A percentile compares a stretch with the other conserved stretches of the same genome.
Conservation (phyloP, 805 yeast species). For the Maudiozyma barnettii region DNA sequence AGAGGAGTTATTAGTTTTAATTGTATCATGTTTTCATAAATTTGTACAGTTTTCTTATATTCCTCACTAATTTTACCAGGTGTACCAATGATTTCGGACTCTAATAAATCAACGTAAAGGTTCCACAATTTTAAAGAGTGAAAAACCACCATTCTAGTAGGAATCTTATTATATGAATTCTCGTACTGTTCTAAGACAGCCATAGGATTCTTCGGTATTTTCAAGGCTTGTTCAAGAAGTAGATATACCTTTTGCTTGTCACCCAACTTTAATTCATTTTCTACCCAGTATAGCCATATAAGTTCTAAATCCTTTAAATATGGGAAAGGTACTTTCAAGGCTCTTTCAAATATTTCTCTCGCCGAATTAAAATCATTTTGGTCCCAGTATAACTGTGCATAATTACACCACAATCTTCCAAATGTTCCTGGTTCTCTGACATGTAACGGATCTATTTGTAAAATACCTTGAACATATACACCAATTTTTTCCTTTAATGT, state of each 20-base stretch:
- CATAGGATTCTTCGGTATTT: conserved; percentile 30
- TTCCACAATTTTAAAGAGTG: conserved; percentile 63
- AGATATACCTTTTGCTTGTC: conserved; percentile 37
- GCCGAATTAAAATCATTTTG: conserved; percentile 50
- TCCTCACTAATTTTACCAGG: too few species aligned
- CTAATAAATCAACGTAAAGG: conserved; percentile 56
- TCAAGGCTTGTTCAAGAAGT: conserved; percentile 35
- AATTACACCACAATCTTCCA: conserved; percentile 58
- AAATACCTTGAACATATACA: conserved; percentile 57
- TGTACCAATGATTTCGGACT: conserved; percentile 13
- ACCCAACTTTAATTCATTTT: conserved; percentile 48
- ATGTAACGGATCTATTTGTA: conserved; percentile 52
- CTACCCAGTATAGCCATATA: conserved; percentile 70
- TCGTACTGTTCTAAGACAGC: conserved; percentile 14
- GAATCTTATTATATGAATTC: conserved; percentile 15
- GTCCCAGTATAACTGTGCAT: conserved; percentile 54
- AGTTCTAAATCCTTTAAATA: conserved; percentile 54
- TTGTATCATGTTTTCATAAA: conserved; percentile 46
- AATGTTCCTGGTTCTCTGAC: conserved; percentile 34
- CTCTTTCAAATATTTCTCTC: conserved; percentile 50
- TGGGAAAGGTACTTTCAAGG: conserved; percentile 61
- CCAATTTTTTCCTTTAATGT: conserved; percentile 31
- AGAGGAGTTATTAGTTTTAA: conserved; percentile 62
- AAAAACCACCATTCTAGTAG: conserved; percentile 52
- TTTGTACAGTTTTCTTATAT: conserved; percentile 22